phyloP scores from a whole-genome alignment of 805 yeast species.

The Torulaspora franciscae region DNA sequence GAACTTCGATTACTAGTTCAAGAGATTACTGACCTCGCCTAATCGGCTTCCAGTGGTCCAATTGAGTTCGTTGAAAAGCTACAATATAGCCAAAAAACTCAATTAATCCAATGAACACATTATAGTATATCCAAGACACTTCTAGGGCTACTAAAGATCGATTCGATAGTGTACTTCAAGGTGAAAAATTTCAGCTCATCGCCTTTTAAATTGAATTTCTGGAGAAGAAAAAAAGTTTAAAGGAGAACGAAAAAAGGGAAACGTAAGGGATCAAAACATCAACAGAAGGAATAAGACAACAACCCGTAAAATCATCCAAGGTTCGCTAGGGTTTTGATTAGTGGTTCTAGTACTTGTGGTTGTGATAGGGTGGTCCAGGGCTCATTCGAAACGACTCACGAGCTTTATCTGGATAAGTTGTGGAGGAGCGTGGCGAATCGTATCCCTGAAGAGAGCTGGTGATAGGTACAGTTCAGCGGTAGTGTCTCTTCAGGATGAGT shows the following conservation, averaged over 20 bases:
- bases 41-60: background rate
- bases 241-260: conserved; percentile 11
- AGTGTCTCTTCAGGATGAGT: conserved; percentile 3
- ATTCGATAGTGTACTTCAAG: background rate
- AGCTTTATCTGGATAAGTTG: background rate
- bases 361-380: background rate
- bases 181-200: conserved; percentile 6
- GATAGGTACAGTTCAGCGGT: background rate
- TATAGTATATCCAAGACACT: background rate
- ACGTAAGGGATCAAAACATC: conserved; percentile 9
- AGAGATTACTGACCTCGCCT: background rate
- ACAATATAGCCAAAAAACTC: background rate
- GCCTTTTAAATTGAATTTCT: conserved; percentile 1
- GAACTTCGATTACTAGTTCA: background rate
- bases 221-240: conserved; percentile 10
- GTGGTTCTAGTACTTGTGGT: background rate
- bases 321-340: background rate
- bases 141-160: too few relatives aligned
- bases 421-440: background rate
- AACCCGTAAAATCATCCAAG: background rate
- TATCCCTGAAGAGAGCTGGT: background rate
- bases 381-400: conserved; percentile 3
- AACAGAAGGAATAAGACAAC: background rate
- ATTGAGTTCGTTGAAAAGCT: background rate
- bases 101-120: background rate